Conservation (phyloP, 2,329 filamentous ascomycete species). For the Cladorrhinum sp. region DNA sequence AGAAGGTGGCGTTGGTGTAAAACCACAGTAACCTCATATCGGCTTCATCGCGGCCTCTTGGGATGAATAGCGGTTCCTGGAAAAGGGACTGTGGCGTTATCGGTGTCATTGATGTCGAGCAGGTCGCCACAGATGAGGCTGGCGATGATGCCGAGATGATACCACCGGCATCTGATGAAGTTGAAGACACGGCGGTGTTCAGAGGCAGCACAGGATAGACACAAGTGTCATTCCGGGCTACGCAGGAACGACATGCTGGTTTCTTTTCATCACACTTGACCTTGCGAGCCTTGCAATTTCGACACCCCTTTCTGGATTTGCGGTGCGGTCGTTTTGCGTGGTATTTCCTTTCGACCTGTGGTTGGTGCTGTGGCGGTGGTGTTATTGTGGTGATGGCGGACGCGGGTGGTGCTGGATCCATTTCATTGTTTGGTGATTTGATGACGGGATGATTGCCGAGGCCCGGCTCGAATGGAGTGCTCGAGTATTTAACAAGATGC, state of each 20-base stretch:
- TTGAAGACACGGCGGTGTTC: slow-evolving; percentile 12
- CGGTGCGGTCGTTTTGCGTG: slow-evolving; percentile 52
- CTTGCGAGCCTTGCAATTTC: slow-evolving; percentile 54
- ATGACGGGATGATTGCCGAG: not conserved
- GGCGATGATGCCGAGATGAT: slow-evolving; percentile 8
- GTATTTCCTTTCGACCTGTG: slow-evolving; percentile 34
- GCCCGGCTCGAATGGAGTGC: not conserved
- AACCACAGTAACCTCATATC: slow-evolving; percentile 58
- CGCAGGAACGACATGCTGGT: slow-evolving; percentile 50
- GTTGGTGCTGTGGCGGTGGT: not conserved
- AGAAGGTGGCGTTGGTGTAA: slow-evolving; percentile 47
- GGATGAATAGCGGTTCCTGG: slow-evolving; percentile 37
- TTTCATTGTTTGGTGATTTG: not conserved
- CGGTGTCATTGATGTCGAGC: not conserved
- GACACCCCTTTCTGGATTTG: slow-evolving; percentile 53
- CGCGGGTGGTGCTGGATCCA: not conserved
- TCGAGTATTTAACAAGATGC: too few relatives aligned
- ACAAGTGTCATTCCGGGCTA: slow-evolving; percentile 46
- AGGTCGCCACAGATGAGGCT: not conserved
- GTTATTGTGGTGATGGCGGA: not conserved
- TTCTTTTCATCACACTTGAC: slow-evolving; percentile 51
- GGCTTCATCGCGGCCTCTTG: slow-evolving; percentile 35
- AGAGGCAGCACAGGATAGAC: slow-evolving; percentile 37
- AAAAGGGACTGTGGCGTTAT: slow-evolving; percentile 13
- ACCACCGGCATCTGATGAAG: slow-evolving; percentile 13